These are phyloP conservation scores for Amanita subjunquillea DNA, from an alignment of 768 basidiomycete species.

Conservation along the genomic window DNA sequence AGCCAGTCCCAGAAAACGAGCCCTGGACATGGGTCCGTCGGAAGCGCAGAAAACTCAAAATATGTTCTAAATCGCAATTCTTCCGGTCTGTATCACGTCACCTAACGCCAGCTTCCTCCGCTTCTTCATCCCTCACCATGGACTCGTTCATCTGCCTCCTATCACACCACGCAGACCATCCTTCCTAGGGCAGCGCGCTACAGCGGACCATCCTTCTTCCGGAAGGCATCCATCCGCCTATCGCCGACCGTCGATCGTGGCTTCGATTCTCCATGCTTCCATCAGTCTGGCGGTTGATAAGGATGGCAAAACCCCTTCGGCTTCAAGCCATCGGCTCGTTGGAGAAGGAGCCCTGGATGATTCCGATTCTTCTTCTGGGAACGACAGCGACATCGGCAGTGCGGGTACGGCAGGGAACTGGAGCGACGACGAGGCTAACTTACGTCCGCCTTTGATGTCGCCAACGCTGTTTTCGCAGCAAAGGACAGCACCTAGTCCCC, in stretches of 20 bases:
- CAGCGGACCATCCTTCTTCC: conserved; percentile 14
- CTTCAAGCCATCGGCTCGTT: conserved; percentile 44
- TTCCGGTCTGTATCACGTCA: conserved; percentile 33
- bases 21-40: conserved; percentile 12
- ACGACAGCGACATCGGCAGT: conserved; percentile 22
- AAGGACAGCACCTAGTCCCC: conserved; percentile 47
- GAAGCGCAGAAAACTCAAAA: conserved; percentile 8
- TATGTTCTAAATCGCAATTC: conserved; percentile 9
- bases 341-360: conserved; percentile 75
- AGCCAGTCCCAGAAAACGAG: conserved; percentile 14
- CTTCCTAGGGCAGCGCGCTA: conserved; percentile 27
- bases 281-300: conserved; percentile 26
- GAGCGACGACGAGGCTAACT: conserved; percentile 24
- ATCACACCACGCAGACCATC: conserved; percentile 30
- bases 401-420: conserved; percentile 19
- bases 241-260: conserved; percentile 10
- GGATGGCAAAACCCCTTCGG: conserved; percentile 5
- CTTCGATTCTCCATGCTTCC: conserved; percentile 15
- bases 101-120: conserved; percentile 48
- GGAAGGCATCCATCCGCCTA: conserved; percentile 6
- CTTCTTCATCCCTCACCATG: conserved; percentile 47
- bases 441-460: conserved; percentile 21
- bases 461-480: conserved; percentile 21
- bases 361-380: conserved; percentile 53
- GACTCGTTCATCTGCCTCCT: conserved; percentile 31